Conservation (phyloP, 2,329 filamentous ascomycete genomes). For the Sporothrix brunneoviolacea region DNA sequence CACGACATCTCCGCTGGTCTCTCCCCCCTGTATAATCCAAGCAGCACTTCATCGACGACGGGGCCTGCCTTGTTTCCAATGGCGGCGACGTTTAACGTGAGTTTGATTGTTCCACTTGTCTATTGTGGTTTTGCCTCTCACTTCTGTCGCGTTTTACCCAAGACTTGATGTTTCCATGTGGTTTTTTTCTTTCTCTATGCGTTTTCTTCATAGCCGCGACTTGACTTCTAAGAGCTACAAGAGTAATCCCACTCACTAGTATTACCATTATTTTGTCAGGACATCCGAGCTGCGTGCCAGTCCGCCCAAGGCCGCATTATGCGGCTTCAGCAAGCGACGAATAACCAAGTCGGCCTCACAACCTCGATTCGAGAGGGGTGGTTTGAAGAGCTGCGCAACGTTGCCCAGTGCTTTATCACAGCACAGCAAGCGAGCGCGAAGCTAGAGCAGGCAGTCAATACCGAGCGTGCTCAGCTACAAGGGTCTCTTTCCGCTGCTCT, state of each 20-base stretch:
- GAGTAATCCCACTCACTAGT: too few relatives aligned
- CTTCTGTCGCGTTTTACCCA: too few relatives aligned
- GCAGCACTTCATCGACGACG: too few relatives aligned
- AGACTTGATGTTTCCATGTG: too few relatives aligned
- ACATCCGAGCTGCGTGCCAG: slow-evolving; percentile 18
- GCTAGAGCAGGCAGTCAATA: slow-evolving; percentile 14
- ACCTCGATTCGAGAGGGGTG: slow-evolving; percentile 10
- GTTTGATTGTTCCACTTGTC: too few relatives aligned
- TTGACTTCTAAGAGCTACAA: too few relatives aligned
- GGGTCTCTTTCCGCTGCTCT: slow-evolving; percentile 13
- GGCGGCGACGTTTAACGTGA: not conserved
- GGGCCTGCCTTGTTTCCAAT: not conserved
- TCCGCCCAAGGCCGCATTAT: slow-evolving; percentile 19
- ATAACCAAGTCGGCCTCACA: slow-evolving; percentile 17
- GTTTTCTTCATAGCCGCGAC: too few relatives aligned
- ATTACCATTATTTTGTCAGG: slow-evolving; percentile 6
- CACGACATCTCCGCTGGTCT: too few relatives aligned
- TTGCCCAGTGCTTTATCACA: slow-evolving; percentile 19
- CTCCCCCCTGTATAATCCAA: too few relatives aligned
- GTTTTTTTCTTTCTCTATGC: too few relatives aligned
- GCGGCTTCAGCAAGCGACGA: slow-evolving; percentile 18
- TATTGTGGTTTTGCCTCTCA: too few relatives aligned
- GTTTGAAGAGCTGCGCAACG: slow-evolving; percentile 15
- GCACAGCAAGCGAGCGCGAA: slow-evolving; percentile 16
- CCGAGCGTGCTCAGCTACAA: slow-evolving; percentile 16